Evolutionary conservation across 805 yeast genomes (phyloP).

Genomic region (Tetrapisispora namnaoensis): DNA sequence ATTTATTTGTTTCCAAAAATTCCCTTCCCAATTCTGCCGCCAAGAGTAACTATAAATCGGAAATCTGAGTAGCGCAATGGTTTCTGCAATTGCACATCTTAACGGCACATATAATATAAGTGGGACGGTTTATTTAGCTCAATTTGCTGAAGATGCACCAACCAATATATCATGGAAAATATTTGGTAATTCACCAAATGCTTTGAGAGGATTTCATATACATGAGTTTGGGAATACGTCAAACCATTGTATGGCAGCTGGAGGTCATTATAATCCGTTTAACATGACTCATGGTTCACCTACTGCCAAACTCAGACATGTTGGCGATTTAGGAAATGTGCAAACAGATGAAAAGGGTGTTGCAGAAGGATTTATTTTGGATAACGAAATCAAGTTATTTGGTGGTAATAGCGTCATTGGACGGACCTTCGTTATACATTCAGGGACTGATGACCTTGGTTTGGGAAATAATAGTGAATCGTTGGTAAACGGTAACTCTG

Average conservation of each 20-base stretch:
- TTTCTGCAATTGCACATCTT: constrained; percentile 72
- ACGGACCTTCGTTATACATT: constrained; percentile 91
- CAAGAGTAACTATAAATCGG: too few species aligned
- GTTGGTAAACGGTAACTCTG: constrained; percentile 93
- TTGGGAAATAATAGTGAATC: constrained; percentile 88
- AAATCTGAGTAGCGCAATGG: constrained; percentile 13
- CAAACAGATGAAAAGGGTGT: constrained; percentile 77
- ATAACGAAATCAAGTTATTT: constrained; percentile 62
- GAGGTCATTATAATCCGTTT: constrained; percentile 94
- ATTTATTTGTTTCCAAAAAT: too few species aligned
- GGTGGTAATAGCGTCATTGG: constrained; percentile 88
- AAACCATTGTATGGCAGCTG: constrained; percentile 97
- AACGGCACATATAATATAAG: constrained; percentile 88
- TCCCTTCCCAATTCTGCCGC: too few species aligned
- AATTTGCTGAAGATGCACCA: constrained; percentile 66
- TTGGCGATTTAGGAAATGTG: constrained; percentile 93
- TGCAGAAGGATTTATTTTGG: constrained; percentile 83
- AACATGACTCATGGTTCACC: constrained; percentile 88
- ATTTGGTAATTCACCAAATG: constrained; percentile 78
- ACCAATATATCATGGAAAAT: constrained; percentile 87
- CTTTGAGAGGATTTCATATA: constrained; percentile 92
- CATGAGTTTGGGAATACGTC: constrained; percentile 94
- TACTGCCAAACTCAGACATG: constrained; percentile 37
- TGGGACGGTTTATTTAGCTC: constrained; percentile 84
- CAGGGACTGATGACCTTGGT: constrained; percentile 88